Conservation (phyloP, 305 asterid species). For the Solanum aculeatissimum region DNA sequence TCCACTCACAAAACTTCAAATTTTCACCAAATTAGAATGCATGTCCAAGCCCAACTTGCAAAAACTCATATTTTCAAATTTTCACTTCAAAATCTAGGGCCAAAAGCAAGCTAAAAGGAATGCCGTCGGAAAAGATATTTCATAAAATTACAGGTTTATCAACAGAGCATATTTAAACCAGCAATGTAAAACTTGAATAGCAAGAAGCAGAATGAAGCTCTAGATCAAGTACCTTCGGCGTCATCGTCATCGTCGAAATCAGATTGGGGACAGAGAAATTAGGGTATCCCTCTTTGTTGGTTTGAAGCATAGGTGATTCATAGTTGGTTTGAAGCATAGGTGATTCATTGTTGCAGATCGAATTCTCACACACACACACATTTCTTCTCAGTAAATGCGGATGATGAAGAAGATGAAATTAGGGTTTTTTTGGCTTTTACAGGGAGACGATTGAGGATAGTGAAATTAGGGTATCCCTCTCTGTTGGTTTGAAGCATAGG, state of each 20-base stretch:
- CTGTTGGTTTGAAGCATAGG: too few species aligned
- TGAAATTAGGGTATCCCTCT: too few species aligned
- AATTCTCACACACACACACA: too few species aligned
- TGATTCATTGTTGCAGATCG: too few species aligned
- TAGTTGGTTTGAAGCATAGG: too few species aligned
- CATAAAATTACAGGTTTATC: neutral
- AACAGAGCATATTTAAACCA: neutral
- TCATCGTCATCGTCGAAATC: slow-evolving; percentile 63
- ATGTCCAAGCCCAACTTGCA: neutral
- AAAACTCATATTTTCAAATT: neutral
- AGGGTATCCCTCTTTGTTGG: too few species aligned
- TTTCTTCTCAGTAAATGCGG: too few species aligned
- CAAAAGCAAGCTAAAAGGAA: neutral
- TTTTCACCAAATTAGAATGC: neutral
- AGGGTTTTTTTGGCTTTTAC: too few species aligned
- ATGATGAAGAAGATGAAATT: too few species aligned
- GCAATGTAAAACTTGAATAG: neutral
- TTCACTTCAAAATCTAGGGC: neutral
- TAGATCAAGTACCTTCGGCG: slow-evolving; percentile 25
- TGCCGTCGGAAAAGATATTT: neutral
- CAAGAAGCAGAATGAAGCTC: neutral
- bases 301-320: too few species aligned
- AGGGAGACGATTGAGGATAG: too few species aligned
- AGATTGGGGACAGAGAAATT: too few species aligned
- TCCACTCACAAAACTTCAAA: neutral